Conservation (phyloP, 176 grass and related monocot species). For the Bonia amplexicaulis region DNA sequence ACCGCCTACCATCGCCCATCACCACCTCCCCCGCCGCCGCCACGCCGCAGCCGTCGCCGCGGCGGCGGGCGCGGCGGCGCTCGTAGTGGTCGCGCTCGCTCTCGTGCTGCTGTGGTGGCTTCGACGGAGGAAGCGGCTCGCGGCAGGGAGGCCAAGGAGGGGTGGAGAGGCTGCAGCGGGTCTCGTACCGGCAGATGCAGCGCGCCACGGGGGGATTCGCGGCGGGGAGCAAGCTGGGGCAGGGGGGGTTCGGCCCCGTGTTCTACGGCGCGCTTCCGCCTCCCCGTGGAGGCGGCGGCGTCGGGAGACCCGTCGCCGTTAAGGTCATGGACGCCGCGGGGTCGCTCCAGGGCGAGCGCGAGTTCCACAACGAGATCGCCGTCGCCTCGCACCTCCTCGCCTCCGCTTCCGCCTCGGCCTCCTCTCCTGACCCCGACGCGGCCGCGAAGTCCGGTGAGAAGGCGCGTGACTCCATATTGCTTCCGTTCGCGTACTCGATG, state of each 20-base stretch:
- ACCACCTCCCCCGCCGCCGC: background rate
- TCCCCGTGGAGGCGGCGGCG: background rate
- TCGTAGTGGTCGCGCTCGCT: background rate
- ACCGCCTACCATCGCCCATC: background rate
- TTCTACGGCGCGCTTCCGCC: slow-evolving; percentile 40
- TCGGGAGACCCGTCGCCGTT: slow-evolving; percentile 40
- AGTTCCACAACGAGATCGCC: slow-evolving; percentile 81
- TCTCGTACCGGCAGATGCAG: slow-evolving; percentile 47
- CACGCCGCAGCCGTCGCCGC: background rate
- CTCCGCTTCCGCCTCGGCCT: background rate
- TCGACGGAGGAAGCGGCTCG: slow-evolving; percentile 1
- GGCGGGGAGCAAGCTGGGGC: slow-evolving; percentile 43
- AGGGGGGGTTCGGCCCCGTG: slow-evolving; percentile 64
- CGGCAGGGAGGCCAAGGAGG: background rate
- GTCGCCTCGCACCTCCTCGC: slow-evolving; percentile 44
- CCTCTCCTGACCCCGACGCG: background rate
- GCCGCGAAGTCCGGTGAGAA: background rate
- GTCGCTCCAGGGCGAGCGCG: slow-evolving; percentile 87
- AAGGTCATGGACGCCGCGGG: slow-evolving; percentile 71
- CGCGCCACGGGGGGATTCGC: slow-evolving; percentile 48
- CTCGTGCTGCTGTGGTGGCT: slow-evolving; percentile 32
- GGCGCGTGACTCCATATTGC: slow-evolving; percentile 18
- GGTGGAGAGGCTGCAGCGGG: slow-evolving; percentile 19
- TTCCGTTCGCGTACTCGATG: slow-evolving; percentile 54
- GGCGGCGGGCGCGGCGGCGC: background rate